phyloP scores from a whole-genome alignment of 345 rosid genomes.

The Gossypium thurberi region DNA sequence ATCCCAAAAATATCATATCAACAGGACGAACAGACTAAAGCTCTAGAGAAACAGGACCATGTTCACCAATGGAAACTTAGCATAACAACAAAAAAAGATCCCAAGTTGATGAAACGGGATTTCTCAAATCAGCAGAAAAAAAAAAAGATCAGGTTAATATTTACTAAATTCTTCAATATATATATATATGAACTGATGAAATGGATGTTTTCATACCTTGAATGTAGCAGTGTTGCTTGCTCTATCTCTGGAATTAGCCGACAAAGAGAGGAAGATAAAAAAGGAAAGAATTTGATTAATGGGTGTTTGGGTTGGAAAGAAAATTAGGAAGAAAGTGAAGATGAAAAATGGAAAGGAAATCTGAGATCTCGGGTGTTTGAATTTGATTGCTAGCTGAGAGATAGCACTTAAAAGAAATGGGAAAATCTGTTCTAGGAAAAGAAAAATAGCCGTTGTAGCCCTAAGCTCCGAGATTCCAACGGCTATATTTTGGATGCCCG shows the following conservation, averaged over 20 bases:
- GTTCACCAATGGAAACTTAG: too few relatives aligned
- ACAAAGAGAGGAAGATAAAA: neutral
- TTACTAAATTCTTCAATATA: neutral
- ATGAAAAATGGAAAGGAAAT: neutral
- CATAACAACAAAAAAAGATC: neutral
- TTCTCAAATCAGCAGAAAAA: neutral
- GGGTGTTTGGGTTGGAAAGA: neutral
- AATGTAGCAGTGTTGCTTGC: neutral
- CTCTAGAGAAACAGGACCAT: too few relatives aligned
- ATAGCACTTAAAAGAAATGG: neutral
- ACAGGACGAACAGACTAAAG: neutral
- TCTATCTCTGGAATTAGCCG: neutral
- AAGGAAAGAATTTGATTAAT: neutral
- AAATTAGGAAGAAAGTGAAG: neutral
- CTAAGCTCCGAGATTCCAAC: neutral
- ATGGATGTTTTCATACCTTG: constrained; percentile 1
- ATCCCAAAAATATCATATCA: neutral
- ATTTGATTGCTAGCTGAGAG: neutral
- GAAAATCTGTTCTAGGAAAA: too few relatives aligned
- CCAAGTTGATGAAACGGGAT: neutral
- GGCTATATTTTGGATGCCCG: constrained; percentile 10
- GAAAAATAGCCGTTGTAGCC: constrained; percentile 9
- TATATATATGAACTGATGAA: neutral
- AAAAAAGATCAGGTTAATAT: neutral
- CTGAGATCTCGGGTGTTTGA: constrained; percentile 2